Conservation (phyloP, 768 basidiomycete genomes). For the Calocybe cyanea region DNA sequence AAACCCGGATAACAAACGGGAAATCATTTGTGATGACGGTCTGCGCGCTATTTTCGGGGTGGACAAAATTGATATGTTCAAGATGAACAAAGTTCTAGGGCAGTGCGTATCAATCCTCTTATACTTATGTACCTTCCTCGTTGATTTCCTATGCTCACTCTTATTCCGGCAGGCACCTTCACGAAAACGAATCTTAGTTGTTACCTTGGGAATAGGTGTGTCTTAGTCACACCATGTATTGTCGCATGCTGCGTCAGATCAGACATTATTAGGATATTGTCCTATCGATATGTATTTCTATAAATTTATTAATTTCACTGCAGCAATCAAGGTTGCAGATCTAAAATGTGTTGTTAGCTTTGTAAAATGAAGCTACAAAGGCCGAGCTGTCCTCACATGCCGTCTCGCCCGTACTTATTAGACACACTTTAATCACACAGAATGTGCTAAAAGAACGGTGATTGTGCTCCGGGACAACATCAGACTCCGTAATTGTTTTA, state of each 20-base stretch:
- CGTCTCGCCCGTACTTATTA: too few species aligned
- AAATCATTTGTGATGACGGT: conserved; percentile 78
- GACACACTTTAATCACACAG: too few species aligned
- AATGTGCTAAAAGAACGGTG: too few species aligned
- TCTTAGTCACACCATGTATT: neutral
- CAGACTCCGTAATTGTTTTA: too few species aligned
- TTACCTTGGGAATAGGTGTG: neutral
- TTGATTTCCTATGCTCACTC: too few species aligned
- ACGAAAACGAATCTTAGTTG: conserved; percentile 25
- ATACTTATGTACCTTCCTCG: neutral
- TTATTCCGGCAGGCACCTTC: conserved; percentile 38
- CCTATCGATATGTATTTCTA: conserved; percentile 8
- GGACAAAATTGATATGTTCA: conserved; percentile 89
- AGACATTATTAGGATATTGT: neutral
- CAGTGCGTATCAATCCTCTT: conserved; percentile 42
- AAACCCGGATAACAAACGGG: conserved; percentile 78
- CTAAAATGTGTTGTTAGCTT: conserved; percentile 1
- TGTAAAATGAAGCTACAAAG: too few species aligned
- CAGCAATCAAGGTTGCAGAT: neutral
- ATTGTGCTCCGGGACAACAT: too few species aligned
- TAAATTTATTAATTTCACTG: conserved; percentile 9
- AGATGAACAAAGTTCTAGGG: conserved; percentile 89
- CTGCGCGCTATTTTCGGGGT: conserved; percentile 74
- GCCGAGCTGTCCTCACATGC: too few species aligned
- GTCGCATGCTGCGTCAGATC: too few species aligned